Evolutionary conservation across 345 rosid species (phyloP).

Genomic region (Nephelium lappaceum): DNA sequence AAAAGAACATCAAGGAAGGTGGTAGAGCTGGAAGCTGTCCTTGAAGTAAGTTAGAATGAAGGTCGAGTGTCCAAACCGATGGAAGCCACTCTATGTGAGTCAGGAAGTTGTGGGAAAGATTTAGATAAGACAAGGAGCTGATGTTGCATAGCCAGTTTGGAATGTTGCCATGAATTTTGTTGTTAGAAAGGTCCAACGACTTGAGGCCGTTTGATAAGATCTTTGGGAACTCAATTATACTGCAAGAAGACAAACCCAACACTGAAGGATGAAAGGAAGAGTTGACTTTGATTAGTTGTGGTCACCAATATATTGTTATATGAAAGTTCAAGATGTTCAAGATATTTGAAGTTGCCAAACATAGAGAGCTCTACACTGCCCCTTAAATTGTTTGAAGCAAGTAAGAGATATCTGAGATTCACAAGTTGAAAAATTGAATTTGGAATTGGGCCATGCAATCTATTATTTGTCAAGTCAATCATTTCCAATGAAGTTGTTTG

Average conservation of each 20-base stretch:
- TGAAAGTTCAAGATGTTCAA: background rate
- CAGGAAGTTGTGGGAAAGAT: slow-evolving; percentile 10
- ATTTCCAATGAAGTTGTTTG: too few species aligned
- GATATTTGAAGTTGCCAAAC: background rate
- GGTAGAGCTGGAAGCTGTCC: background rate
- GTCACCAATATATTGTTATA: too few species aligned
- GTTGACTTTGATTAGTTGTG: background rate
- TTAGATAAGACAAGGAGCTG: background rate
- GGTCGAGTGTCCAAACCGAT: background rate
- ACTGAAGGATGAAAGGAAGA: background rate
- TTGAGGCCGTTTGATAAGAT: background rate
- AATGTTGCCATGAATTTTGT: slow-evolving; percentile 5
- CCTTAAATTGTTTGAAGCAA: background rate
- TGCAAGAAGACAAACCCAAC: background rate
- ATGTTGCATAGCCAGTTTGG: background rate
- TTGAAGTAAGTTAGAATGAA: slow-evolving; percentile 1
- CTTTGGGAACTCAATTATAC: background rate
- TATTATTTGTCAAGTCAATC: too few species aligned
- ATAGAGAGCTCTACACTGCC: background rate
- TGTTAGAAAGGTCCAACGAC: background rate
- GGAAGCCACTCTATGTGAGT: background rate
- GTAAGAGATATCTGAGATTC: too few species aligned
- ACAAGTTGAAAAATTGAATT: too few species aligned
- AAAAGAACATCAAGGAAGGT: background rate
- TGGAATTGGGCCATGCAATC: background rate